Percentiles rank a stretch among this genome's conserved stretches.
These are phyloP conservation scores for Fusarium denticulatum DNA, from an alignment of 2,329 filamentous ascomycete species.

Conservation along the genomic window DNA sequence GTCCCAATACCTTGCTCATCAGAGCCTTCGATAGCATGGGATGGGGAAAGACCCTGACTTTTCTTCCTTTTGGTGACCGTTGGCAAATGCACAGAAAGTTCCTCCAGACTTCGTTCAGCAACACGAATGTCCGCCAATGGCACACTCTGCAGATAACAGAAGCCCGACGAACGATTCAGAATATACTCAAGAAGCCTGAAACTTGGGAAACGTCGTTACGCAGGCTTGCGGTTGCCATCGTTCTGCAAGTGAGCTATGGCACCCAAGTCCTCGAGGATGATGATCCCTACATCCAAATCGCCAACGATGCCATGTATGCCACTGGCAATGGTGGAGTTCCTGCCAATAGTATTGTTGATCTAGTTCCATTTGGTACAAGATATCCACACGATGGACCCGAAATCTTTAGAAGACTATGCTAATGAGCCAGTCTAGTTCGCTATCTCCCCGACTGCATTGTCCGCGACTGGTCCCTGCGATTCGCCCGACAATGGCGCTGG, in stretches of 20 bases:
- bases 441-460: constrained; percentile 44
- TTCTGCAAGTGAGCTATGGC: constrained; percentile 48
- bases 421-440: constrained; percentile 31
- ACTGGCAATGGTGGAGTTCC: constrained; percentile 47
- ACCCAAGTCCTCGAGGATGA: constrained; percentile 43
- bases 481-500: constrained; percentile 49
- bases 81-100: constrained; percentile 56
- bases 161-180: constrained; percentile 32
- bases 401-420: background rate
- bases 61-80: constrained; percentile 53
- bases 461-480: constrained; percentile 46
- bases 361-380: constrained; percentile 52
- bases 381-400: background rate
- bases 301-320: constrained; percentile 46
- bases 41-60: constrained; percentile 59
- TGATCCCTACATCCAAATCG: constrained; percentile 46
- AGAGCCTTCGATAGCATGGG: constrained; percentile 48
- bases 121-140: constrained; percentile 47
- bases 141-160: constrained; percentile 41
- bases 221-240: constrained; percentile 46
- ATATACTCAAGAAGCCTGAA: constrained; percentile 32
- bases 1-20: background rate
- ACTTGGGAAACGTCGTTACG: constrained; percentile 43
- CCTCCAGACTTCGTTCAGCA: constrained; percentile 55
- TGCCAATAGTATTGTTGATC: constrained; percentile 54